Percentiles rank a stretch among this genome's conserved stretches.
These are phyloP conservation scores for Lepidium africanum DNA, from an alignment of 345 rosid species.

Conservation along the genomic window DNA sequence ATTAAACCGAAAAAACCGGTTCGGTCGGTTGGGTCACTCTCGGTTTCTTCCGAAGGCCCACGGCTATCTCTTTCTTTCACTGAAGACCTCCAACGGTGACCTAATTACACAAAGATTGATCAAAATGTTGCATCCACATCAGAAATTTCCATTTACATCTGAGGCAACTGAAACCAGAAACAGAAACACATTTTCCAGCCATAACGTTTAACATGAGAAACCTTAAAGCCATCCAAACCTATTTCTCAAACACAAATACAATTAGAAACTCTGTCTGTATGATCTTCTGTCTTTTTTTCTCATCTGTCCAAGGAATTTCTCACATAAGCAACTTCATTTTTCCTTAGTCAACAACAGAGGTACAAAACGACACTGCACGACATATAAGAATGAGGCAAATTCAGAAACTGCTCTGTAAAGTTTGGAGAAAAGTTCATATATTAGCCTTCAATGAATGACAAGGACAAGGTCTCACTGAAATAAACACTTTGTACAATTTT, in stretches of 20 bases:
- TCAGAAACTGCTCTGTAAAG: conserved; percentile 3
- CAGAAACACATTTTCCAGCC: background rate
- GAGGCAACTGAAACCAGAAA: conserved; percentile 16
- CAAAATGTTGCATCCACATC: conserved; percentile 15
- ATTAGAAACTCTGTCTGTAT: background rate
- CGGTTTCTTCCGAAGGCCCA: too few species aligned
- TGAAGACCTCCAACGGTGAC: background rate
- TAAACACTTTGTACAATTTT: background rate
- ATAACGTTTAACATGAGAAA: conserved; percentile 2
- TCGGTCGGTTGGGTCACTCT: too few species aligned
- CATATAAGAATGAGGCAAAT: background rate
- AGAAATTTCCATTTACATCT: background rate
- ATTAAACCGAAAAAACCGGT: too few species aligned
- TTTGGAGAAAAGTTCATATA: background rate
- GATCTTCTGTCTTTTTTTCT: background rate
- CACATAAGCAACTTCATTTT: background rate
- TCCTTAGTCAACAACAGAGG: background rate
- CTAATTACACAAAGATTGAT: conserved; percentile 16
- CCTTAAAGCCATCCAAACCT: background rate
- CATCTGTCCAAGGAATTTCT: conserved; percentile 2
- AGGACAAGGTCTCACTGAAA: background rate
- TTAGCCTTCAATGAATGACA: background rate
- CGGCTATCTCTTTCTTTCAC: too few species aligned
- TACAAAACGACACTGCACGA: background rate
- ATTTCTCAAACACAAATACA: background rate